Percentiles rank a stretch among this genome's conserved stretches.
Conservation (phyloP, 2,329 filamentous ascomycete genomes). For the Pyricularia pennisetigena region DNA sequence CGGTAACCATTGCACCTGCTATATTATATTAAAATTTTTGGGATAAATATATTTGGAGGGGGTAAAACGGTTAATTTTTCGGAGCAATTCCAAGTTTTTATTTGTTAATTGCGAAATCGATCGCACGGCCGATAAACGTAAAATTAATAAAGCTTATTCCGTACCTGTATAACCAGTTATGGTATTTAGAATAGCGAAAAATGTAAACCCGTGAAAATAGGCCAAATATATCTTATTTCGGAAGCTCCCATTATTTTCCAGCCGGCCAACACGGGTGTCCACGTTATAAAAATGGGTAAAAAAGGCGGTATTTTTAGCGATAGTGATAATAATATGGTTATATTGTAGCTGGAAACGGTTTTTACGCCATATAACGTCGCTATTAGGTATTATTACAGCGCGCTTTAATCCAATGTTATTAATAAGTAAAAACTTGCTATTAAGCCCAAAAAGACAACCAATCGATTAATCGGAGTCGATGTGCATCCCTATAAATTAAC, state of each 20-base stretch:
- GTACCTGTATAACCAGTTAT: constrained; percentile 41
- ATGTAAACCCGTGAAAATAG: too few relatives aligned
- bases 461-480: too few relatives aligned
- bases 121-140: constrained; percentile 34
- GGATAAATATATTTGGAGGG: background rate
- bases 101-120: constrained; percentile 19
- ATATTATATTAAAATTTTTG: background rate
- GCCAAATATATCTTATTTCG: too few relatives aligned
- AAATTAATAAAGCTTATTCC: constrained; percentile 38
- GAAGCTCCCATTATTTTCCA: too few relatives aligned
- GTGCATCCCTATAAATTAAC: constrained; percentile 38
- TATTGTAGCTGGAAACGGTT: background rate
- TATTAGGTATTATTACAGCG: constrained; percentile 31
- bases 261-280: too few relatives aligned
- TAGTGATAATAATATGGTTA: background rate
- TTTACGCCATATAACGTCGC: constrained; percentile 10
- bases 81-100: constrained; percentile 21
- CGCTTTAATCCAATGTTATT: too few relatives aligned
- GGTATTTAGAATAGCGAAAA: constrained; percentile 35
- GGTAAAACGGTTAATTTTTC: constrained; percentile 24
- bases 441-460: too few relatives aligned
- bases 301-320: constrained; percentile 13
- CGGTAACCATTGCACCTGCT: background rate
- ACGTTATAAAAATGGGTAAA: too few relatives aligned
- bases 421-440: too few relatives aligned